A percentile compares a stretch with the other conserved stretches of the same genome.
These are phyloP conservation scores for Jasminum sambac DNA, from an alignment of 257 asterid species.

Conservation along the genomic window DNA sequence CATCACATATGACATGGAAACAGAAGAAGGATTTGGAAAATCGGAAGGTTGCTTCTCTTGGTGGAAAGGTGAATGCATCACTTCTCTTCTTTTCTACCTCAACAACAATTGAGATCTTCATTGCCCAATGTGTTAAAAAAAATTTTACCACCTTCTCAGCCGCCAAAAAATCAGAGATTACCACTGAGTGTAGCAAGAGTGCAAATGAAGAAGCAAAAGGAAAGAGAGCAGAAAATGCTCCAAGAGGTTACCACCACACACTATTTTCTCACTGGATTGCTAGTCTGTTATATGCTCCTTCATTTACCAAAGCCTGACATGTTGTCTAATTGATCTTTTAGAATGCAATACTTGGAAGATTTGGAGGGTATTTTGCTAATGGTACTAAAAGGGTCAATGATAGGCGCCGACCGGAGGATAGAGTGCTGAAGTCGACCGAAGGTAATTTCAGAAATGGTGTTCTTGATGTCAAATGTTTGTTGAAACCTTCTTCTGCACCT, in stretches of 20 bases:
- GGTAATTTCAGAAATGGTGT: constrained; percentile 83
- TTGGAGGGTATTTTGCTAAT: constrained; percentile 44
- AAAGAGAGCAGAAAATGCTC: constrained; percentile 62
- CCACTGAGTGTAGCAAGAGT: constrained; percentile 86
- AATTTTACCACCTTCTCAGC: constrained; percentile 34
- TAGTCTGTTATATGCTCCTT: background rate
- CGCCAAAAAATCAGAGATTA: constrained; percentile 73
- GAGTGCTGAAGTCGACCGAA: constrained; percentile 61
- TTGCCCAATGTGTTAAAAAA: background rate
- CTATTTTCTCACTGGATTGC: constrained; percentile 9
- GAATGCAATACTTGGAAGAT: constrained; percentile 68
- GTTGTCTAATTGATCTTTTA: constrained; percentile 27
- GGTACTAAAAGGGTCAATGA: constrained; percentile 38
- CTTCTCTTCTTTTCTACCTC: background rate
- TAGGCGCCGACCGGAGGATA: constrained; percentile 62
- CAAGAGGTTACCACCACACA: constrained; percentile 53
- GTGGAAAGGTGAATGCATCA: constrained; percentile 62
- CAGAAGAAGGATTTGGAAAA: constrained; percentile 73
- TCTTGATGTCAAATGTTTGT: constrained; percentile 70
- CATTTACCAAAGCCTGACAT: background rate
- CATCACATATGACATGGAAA: constrained; percentile 76
- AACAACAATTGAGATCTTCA: background rate
- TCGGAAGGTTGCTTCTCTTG: constrained; percentile 64
- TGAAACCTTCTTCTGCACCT: constrained; percentile 54
- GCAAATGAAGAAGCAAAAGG: constrained; percentile 80